phyloP scores from a whole-genome alignment of 192 early-diverging fungal species.

The Ambispora gerdemannii region DNA sequence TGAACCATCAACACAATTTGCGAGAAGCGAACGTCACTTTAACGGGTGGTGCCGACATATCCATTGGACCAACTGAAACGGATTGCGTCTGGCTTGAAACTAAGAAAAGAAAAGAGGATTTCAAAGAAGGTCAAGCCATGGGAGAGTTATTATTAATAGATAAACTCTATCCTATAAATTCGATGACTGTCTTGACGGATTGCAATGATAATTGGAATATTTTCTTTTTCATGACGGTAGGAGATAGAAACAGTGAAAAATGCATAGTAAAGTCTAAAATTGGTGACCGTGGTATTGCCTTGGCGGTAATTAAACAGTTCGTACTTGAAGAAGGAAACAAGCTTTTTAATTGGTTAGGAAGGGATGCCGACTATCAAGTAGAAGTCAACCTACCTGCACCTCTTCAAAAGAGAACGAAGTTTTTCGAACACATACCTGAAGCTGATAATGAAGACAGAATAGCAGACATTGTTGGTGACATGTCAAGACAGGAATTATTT shows the following conservation, averaged over 20 bases:
- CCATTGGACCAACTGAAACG: conserved; percentile 18
- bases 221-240: conserved; percentile 4
- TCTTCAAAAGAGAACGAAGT: conserved; percentile 19
- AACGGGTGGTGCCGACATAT: conserved; percentile 13
- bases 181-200: conserved; percentile 18
- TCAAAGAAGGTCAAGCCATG: conserved; percentile 13
- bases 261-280: conserved; percentile 1
- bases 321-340: conserved; percentile 14
- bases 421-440: not conserved
- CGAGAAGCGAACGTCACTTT: conserved; percentile 2
- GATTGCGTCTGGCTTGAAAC: conserved; percentile 20
- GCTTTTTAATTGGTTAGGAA: not conserved
- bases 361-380: not conserved
- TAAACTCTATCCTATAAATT: not conserved
- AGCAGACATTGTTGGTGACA: conserved; percentile 8
- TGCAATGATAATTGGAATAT: conserved; percentile 27
- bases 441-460: conserved; percentile 1
- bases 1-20: conserved; percentile 15
- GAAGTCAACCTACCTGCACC: not conserved
- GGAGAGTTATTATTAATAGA: conserved; percentile 23
- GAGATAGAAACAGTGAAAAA: no score
- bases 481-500: conserved; percentile 20
- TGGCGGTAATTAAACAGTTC: conserved; percentile 20
- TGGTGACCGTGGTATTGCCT: conserved; percentile 10
- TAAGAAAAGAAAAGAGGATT: conserved; percentile 15